Evolutionary conservation across 2,329 filamentous ascomycete genomes (phyloP), one percentile per base, ranked within the genome.

Genomic region (Lachnellula willkommii): DNA sequence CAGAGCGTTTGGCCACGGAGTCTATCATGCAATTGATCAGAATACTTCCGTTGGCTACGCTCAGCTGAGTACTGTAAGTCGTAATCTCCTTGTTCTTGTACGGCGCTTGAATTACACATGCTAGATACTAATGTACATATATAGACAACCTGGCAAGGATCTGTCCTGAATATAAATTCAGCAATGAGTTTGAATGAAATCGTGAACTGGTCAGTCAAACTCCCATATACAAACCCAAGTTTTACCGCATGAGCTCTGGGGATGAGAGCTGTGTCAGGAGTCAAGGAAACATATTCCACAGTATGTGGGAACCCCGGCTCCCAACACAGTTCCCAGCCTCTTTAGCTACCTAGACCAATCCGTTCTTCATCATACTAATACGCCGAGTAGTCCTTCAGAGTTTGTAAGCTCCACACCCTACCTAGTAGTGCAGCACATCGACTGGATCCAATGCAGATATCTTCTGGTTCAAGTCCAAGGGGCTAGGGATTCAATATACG

Each of bases 391-490:
- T 0, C 84, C 90, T 0, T 50, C 69, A 0, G 66, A 85, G 46
- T 96, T 89, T 65, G 70, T 78, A 5, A 79, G 74, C 59, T 64
- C 8, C 0, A 60, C 0, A 0, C 86, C 86, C 0, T 83, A 85
- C 71, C 84, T 89, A 47, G 92, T 96, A 8, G 84, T 96, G 1
- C 69, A 80, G 26, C 77, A 90, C 46, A 73, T 87, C 9, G 87
- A 95, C 65, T 96, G 92, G 92, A 91, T 95, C 57, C 90, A 95
- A 66, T 91, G 90, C 26, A 82, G 91, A 45, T 96, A 95, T 70
- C 77, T 96, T 1, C 89, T 96, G 62, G 82, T 89, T n/a, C 60
- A 65, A 54, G 49, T 57, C 14, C 59, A 65, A 55, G 51, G 56
- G 15, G 40, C 37, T 5, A 56, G 50, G 12, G 37, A 42, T 48